phyloP scores from a whole-genome alignment of 768 basidiomycete genomes.

The Lactifluus pinguis region DNA sequence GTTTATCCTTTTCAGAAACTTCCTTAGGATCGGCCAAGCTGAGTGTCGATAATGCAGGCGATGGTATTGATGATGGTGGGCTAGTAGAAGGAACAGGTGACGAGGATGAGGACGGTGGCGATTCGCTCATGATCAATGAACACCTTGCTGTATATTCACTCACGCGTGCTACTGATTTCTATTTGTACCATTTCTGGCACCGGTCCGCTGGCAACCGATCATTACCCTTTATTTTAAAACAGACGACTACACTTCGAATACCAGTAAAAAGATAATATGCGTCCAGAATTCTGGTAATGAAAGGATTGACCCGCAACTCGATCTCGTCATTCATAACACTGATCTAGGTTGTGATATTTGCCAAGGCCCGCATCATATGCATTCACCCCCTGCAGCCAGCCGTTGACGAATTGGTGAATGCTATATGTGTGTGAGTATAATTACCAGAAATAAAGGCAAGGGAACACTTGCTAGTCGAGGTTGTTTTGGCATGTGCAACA shows the following conservation, averaged over 20 bases:
- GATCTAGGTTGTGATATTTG: slow-evolving; percentile 56
- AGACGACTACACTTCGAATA: too few relatives aligned
- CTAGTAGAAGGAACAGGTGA: slow-evolving; percentile 41
- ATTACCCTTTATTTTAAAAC: too few relatives aligned
- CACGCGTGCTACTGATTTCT: not conserved
- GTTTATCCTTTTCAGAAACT: slow-evolving; percentile 63
- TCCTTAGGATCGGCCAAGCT: slow-evolving; percentile 33
- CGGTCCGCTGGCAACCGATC: not conserved
- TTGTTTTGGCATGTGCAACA: slow-evolving; percentile 78
- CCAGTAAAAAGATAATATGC: too few relatives aligned
- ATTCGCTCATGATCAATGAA: slow-evolving; percentile 23
- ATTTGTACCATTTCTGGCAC: not conserved
- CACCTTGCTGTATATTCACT: not conserved
- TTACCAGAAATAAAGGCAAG: not conserved
- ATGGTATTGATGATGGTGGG: slow-evolving; percentile 43
- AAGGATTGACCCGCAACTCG: too few relatives aligned
- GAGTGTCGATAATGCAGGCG: slow-evolving; percentile 48
- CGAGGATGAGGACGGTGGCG: slow-evolving; percentile 28
- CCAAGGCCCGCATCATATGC: slow-evolving; percentile 45
- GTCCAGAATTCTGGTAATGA: too few relatives aligned
- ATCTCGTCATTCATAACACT: slow-evolving; percentile 21
- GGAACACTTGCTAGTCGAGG: slow-evolving; percentile 63
- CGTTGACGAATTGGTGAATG: slow-evolving; percentile 62
- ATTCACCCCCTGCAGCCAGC: slow-evolving; percentile 56
- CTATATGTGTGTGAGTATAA: slow-evolving; percentile 21